Conservation (phyloP, 2,329 filamentous ascomycete species). For the Clarireedia hainanense region DNA sequence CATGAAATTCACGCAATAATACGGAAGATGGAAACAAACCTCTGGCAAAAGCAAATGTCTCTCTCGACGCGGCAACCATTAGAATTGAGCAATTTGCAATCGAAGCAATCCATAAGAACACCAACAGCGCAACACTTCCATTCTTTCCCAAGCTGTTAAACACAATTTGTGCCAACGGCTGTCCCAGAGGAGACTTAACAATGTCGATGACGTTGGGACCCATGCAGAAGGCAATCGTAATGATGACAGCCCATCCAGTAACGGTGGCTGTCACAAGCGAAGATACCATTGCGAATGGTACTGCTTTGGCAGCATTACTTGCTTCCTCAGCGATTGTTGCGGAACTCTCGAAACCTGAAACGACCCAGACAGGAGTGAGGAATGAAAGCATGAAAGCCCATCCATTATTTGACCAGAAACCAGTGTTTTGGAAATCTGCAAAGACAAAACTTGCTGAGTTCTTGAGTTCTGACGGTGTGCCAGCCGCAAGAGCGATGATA, state of each 20-base stretch:
- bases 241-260: conserved; percentile 48
- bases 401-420: conserved; percentile 26
- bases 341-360: conserved; percentile 27
- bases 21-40: conserved; percentile 12
- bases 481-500: conserved; percentile 25
- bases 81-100: conserved; percentile 29
- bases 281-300: conserved; percentile 29
- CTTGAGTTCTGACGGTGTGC: conserved; percentile 22
- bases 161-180: conserved; percentile 50
- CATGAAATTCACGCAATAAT: neutral
- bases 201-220: conserved; percentile 38
- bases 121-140: conserved; percentile 36
- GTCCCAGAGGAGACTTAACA: conserved; percentile 39
- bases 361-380: conserved; percentile 29
- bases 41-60: conserved; percentile 28
- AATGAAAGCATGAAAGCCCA: conserved; percentile 29
- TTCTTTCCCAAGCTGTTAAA: conserved; percentile 47
- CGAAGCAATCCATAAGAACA: conserved; percentile 25
- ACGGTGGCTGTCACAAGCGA: conserved; percentile 27
- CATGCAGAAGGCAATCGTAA: conserved; percentile 50
- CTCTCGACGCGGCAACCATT: conserved; percentile 28
- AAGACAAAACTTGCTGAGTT: conserved; percentile 26
- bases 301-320: conserved; percentile 26
- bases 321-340: conserved; percentile 29
- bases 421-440: conserved; percentile 25